A percentile compares a stretch with the other conserved stretches of the same genome.
Evolutionary conservation across 108 stramenopile genomes (phyloP).

Genomic region (Skeletonema marinoi): DNA sequence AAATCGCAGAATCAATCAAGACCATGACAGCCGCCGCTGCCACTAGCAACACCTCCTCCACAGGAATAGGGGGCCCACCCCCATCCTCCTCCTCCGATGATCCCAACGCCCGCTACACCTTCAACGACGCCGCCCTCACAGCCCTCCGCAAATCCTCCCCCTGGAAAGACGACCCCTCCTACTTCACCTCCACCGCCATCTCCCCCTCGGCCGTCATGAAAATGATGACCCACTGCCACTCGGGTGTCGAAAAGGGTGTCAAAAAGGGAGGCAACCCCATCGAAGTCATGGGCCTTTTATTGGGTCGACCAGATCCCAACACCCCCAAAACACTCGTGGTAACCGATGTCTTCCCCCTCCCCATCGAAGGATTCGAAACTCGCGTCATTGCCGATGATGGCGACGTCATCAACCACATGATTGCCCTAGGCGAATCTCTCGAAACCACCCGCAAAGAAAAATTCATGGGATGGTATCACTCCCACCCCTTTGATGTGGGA

Average conservation of each 20-base stretch:
- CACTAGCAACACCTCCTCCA: too few relatives aligned
- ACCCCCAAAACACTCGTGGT: constrained; percentile 77
- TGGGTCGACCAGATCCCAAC: constrained; percentile 80
- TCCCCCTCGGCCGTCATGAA: constrained; percentile 81
- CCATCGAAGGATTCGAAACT: constrained; percentile 97
- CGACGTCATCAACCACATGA: constrained; percentile 97
- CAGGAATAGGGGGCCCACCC: too few relatives aligned
- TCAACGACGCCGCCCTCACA: constrained; percentile 53
- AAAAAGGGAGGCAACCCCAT: constrained; percentile 90
- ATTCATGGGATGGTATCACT: constrained; percentile 98
- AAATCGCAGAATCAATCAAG: too few relatives aligned
- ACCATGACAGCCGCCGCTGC: neutral
- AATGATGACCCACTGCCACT: constrained; percentile 94
- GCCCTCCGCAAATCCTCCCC: constrained; percentile 55
- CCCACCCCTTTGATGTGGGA: constrained; percentile 97
- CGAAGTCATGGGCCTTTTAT: constrained; percentile 96
- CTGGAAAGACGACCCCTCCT: constrained; percentile 72
- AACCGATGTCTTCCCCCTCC: constrained; percentile 96
- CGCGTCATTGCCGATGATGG: constrained; percentile 94
- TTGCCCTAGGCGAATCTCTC: constrained; percentile 90
- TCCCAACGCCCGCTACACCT: constrained; percentile 36
- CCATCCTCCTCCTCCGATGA: neutral
- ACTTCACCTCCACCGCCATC: constrained; percentile 66
- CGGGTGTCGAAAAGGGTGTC: constrained; percentile 98
- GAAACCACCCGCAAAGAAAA: constrained; percentile 90